Evolutionary conservation across 805 yeast genomes (phyloP), one percentile per base, ranked within the genome.

Genomic region (Candida rishiriensis): DNA sequence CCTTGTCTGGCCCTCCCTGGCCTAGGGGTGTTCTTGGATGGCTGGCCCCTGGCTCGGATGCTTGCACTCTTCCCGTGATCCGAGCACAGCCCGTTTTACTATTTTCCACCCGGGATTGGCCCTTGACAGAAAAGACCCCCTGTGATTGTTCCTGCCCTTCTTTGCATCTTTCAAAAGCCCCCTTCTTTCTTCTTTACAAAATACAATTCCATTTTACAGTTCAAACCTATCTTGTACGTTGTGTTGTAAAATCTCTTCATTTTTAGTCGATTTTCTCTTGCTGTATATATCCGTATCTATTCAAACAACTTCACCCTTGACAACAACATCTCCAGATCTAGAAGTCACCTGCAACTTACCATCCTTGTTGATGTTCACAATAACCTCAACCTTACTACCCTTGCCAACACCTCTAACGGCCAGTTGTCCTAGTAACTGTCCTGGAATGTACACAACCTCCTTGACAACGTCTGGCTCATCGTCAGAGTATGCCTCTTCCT

Each of bases 401-500:
- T 77, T 75, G 58, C 78, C 73, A 56, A 80, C 83, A 55, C 80
- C 88, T 64, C 82, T 79, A 49, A 90, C 72, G 41, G 83, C 84
- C 54, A 89, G 71, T 62, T 86, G 87, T 52, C 89, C 95, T 57
- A 93, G 75, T 57, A 79, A 76, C 42, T 79, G 75, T 52, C 88
- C 88, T 51, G 89, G 78, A 60, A 77, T 77, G 72, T 80, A 81
- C 38, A 80, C 81, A 52, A 84, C 84, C 70, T 81, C 86, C 68
- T 81, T 83, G 52, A 79, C 70, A 61, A 88, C 75, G 68, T 90
- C 97, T 53, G 96, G 97, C 72, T 90, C 97, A 53, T 87, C 95
- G 57, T 88, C 96, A 11, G 70, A 68, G 8, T 15, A 10, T 11
- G 30, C 32, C n/a, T 41, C 17, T 48, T 64, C 68, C 31, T 71